phyloP scores from a whole-genome alignment of 2,329 filamentous ascomycete genomes.

The Verruconis gallopava region DNA sequence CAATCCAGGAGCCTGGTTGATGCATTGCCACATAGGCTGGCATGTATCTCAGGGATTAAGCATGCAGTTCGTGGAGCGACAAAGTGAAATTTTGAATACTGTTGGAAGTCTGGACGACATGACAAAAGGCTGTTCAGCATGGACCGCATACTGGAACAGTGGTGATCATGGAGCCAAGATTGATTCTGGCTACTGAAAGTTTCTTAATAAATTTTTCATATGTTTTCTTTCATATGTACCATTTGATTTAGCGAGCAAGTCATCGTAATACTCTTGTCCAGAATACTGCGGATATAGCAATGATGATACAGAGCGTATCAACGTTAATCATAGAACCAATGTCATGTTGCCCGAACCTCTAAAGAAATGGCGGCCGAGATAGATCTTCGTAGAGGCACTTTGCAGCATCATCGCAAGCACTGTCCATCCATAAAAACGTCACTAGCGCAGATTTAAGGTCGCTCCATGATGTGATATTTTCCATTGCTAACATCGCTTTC shows the following conservation, averaged over 20 bases:
- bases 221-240: not conserved
- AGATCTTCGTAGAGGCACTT: not conserved
- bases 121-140: not conserved
- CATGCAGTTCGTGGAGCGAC: slow-evolving; percentile 5
- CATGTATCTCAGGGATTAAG: slow-evolving; percentile 2
- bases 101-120: not conserved
- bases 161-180: not conserved
- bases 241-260: not conserved
- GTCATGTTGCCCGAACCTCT: not conserved
- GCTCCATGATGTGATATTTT: not conserved
- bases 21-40: slow-evolving; percentile 6
- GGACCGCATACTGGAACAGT: not conserved
- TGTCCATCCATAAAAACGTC: not conserved
- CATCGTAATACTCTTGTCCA: not conserved
- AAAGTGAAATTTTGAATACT: not conserved
- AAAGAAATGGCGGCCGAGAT: not conserved
- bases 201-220: not conserved
- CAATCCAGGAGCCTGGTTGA: slow-evolving; percentile 10
- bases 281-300: not conserved
- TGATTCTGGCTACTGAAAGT: slow-evolving; percentile 3
- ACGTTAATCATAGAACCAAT: not conserved
- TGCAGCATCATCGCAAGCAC: too few species aligned
- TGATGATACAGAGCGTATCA: not conserved
- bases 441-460: not conserved
- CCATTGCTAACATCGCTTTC: not conserved